These are phyloP conservation scores for Drosera spatulata DNA, from an alignment of 179 eudicot genomes.

Conservation along the genomic window DNA sequence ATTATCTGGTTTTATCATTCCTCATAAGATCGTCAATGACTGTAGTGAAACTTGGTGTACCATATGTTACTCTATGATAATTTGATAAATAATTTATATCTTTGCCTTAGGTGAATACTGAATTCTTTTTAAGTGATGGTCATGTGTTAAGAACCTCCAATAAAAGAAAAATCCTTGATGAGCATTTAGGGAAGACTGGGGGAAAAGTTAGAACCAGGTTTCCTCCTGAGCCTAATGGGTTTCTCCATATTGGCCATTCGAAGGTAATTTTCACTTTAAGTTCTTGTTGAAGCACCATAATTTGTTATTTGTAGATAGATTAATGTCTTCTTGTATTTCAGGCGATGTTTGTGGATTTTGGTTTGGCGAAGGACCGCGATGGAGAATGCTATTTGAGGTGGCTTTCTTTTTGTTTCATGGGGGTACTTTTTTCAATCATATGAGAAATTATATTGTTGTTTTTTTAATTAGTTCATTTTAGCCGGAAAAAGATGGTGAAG, in stretches of 20 bases:
- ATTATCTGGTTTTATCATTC: too few relatives aligned
- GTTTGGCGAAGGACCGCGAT: conserved; percentile 84
- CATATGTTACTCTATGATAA: too few relatives aligned
- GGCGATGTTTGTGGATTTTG: conserved; percentile 99
- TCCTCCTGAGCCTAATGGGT: conserved; percentile 48
- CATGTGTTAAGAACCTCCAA: conserved; percentile 73
- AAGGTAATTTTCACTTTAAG: conserved; percentile 37
- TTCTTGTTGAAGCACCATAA: neutral
- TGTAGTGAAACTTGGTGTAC: too few relatives aligned
- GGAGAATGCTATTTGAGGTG: conserved; percentile 93
- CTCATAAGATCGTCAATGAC: too few relatives aligned
- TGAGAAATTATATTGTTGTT: too few relatives aligned
- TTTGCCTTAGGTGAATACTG: conserved; percentile 97
- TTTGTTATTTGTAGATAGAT: conserved; percentile 2
- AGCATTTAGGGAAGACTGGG: conserved; percentile 63
- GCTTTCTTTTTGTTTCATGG: too few relatives aligned
- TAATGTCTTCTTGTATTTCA: conserved; percentile 14
- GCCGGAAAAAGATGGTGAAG: too few relatives aligned
- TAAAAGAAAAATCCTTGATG: conserved; percentile 54
- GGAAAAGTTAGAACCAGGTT: conserved; percentile 76
- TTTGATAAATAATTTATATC: too few relatives aligned
- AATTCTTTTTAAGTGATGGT: conserved; percentile 69
- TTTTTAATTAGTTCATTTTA: too few relatives aligned
- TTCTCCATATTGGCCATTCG: conserved; percentile 92
- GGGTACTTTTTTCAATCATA: too few relatives aligned